Evolutionary conservation across 148 eudicot genomes (phyloP), one percentile per base, ranked within the genome.

Genomic region (Rheum nobile): DNA sequence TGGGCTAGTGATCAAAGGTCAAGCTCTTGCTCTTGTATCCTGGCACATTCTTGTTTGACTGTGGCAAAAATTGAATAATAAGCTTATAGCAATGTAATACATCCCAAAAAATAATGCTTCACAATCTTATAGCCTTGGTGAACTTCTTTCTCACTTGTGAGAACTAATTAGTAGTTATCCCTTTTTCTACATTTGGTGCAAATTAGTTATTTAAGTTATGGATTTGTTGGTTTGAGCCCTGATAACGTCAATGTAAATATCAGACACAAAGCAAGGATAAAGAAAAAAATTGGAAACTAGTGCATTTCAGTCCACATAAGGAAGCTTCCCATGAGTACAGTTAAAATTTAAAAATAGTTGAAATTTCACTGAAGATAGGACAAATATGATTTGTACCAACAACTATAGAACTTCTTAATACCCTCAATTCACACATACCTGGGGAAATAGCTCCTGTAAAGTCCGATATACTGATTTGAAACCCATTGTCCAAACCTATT

Each of bases 361-460:
- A 37, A 37, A 8, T 39, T 38, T 19, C 44, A 70, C 14, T 12
- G 47, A 70, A 12, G 34, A 38, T 68, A 1, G 19, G 37, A 8
- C 47, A 69, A 35, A 41, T n/a, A 6, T 26, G 28, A n/a, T 37
- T 16, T 63, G 72, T 44, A 34, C 69, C 35, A 16, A 32, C 5
- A 29, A 16, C 2, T 12, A 13, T 16, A 42, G 29, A 37, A 21
- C 14, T 42, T 38, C 3, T 10, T 11, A 4, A 24, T n/a, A 42
- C 12, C n/a, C 72, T 14, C 16, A 71, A 71, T 21, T 71, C 21
- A 71, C 50, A 71, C 12, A 21, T 39, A 71, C 73, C 73, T 71
- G 73, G 8, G 73, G 73, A 71, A 71, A 71, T 71, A 71, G 48
- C 37, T 71, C 73, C 73, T 71, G 73, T 21, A 71, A 21, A 71